Evolutionary conservation across 176 grass and related monocot species (phyloP), one percentile per base, ranked within the genome.

Genomic region (Rhipidocladum racemiflorum): DNA sequence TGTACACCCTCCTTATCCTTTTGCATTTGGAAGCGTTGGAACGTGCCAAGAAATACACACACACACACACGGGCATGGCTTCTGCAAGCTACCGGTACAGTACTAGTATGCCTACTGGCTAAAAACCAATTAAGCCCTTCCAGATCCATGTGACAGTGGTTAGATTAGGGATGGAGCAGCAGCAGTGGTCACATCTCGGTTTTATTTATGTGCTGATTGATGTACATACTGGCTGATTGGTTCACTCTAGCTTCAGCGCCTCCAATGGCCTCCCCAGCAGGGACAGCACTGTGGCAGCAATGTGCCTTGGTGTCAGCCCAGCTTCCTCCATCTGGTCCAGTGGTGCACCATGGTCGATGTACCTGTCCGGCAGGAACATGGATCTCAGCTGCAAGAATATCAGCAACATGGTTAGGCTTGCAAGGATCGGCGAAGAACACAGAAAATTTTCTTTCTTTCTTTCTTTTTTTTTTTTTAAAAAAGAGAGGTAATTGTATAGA

Each of bases 271-370:
- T 93, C 59, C 92, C 96, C 63, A 99, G 25, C 35, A 99, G 87
- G 7, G 89, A 91, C 14, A 99, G 87, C 44, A 95, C 92, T 0
- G 96, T 99, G 38, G 87, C 84, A 10, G 90, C 92, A 34, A 99
- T 87, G 64, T 99, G 96, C 38, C 86, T 59, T 3, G 96, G 87
- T 10, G 92, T 91, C 5, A 99, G 80, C n/a, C 92, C 96, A 3
- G 96, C 96, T 74, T 82, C 89, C 75, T 99, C 96, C 7, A 87
- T 90, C 85, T 99, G 96, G 77, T 99, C 92, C 46, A 84, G 66
- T 4, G 85, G 89, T 0, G 96, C 88, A 27, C 96, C 96, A 9
- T 99, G 96, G 74, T 95, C 92, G 27, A 99, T 95, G 87, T 99
- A 99, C 14, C 91, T 32, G 78, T 99, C 91, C 0, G 96, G 96